Conservation (phyloP, 148 eudicot genomes). For the Spergularia bocconei region DNA sequence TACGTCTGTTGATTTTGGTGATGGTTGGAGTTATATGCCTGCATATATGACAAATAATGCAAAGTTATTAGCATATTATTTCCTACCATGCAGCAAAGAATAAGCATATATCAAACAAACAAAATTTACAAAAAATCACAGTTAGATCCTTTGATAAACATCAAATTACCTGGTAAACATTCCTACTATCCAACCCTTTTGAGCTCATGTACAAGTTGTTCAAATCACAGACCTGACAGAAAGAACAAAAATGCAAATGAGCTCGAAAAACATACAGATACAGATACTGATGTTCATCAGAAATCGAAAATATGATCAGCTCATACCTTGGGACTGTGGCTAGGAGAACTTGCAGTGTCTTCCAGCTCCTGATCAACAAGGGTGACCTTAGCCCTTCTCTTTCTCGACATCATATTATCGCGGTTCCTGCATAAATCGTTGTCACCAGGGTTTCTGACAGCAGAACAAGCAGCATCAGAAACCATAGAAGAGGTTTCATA, state of each 20-base stretch:
- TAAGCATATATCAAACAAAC: neutral
- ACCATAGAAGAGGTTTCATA: constrained; percentile 21
- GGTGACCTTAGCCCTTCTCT: constrained; percentile 8
- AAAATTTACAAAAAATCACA: neutral
- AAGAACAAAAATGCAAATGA: neutral
- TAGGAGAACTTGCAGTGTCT: constrained; percentile 40
- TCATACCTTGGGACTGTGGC: constrained; percentile 29
- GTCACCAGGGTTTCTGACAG: neutral
- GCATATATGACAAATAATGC: neutral
- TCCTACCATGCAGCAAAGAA: neutral
- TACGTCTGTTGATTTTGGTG: neutral
- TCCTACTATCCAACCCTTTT: constrained; percentile 3
- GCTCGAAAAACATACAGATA: no score
- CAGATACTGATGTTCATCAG: no score
- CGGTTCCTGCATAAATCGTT: neutral
- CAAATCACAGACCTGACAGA: constrained; percentile 13
- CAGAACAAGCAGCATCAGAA: constrained; percentile 15
- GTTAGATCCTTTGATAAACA: neutral
- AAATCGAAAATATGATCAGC: neutral
- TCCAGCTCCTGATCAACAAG: constrained; percentile 38
- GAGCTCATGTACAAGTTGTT: constrained; percentile 12
- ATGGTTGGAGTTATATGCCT: constrained; percentile 15
- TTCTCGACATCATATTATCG: neutral
- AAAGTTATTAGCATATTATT: neutral
- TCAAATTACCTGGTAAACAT: constrained; percentile 16